Conservation (phyloP, 2,329 filamentous ascomycete species). For the Aspergillus sp. region DNA sequence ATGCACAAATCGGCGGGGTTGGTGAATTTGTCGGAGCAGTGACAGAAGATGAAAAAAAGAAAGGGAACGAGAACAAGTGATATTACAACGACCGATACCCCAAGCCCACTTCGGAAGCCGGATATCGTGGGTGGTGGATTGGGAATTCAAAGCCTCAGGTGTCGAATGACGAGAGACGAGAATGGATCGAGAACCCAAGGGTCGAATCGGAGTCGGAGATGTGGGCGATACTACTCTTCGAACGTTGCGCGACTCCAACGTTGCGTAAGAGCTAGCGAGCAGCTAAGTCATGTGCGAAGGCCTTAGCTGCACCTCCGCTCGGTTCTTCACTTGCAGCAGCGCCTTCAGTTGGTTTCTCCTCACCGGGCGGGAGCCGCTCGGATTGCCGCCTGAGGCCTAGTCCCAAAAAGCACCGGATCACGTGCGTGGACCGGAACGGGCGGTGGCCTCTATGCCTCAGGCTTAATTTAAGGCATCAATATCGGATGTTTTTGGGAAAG, state of each 20-base stretch:
- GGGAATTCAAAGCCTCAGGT: constrained; percentile 10
- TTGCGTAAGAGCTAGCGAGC: constrained; percentile 8
- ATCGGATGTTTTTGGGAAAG: constrained; percentile 29
- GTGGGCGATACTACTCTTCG: constrained; percentile 9
- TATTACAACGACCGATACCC: constrained; percentile 23
- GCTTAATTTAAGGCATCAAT: background rate
- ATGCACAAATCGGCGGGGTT: constrained; percentile 32
- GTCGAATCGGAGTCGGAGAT: constrained; percentile 11
- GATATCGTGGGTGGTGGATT: constrained; percentile 1
- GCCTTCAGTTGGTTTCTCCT: background rate
- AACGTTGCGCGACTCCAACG: constrained; percentile 7
- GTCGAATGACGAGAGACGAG: constrained; percentile 10
- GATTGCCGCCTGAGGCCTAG: constrained; percentile 25
- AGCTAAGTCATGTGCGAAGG: constrained; percentile 26
- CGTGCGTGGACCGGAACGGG: constrained; percentile 17
- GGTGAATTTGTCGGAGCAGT: constrained; percentile 27
- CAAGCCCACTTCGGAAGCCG: constrained; percentile 21
- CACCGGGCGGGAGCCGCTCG: too few relatives aligned
- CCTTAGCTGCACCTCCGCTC: constrained; percentile 6
- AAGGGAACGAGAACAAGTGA: constrained; percentile 11
- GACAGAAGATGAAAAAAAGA: constrained; percentile 23
- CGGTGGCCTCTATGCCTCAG: constrained; percentile 15
- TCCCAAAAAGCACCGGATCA: constrained; percentile 12
- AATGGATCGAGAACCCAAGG: background rate
- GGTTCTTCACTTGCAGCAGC: constrained; percentile 1